Evolutionary conservation across 75 land plant genomes (phyloP).

Genomic region (Cunninghamia lanceolata): DNA sequence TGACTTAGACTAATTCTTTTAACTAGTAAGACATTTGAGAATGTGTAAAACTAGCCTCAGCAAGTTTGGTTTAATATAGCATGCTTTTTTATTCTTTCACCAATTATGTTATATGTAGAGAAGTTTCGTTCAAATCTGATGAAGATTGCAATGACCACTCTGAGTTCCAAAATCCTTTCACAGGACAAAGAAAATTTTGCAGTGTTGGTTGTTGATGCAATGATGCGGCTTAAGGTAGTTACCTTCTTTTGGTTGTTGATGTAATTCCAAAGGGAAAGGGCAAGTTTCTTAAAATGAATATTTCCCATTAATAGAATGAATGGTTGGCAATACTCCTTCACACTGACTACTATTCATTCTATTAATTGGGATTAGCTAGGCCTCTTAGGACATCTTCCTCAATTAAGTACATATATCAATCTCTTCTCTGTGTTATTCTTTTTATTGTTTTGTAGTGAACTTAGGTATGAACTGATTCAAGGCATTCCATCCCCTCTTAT

Average conservation of each 20-base stretch:
- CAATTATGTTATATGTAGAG: slow-evolving; percentile 43
- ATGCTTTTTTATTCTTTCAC: no score
- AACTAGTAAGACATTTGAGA: no score
- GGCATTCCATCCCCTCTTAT: background rate
- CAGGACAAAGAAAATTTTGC: no score
- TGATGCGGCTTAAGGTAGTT: no score
- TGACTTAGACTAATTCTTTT: no score
- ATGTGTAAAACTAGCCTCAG: no score
- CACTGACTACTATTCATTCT: background rate
- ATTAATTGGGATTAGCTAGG: no score
- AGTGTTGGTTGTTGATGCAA: no score
- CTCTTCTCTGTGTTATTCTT: background rate
- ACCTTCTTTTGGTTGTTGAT: no score
- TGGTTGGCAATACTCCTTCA: background rate
- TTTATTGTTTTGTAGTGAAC: background rate
- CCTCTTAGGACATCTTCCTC: background rate
- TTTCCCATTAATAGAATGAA: background rate
- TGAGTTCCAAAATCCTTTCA: no score
- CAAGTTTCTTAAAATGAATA: background rate
- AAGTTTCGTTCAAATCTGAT: slow-evolving; percentile 73
- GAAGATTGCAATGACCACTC: no score
- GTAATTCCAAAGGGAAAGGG: background rate
- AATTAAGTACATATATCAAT: background rate
- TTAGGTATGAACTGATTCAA: background rate
- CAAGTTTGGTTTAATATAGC: no score